Evolutionary conservation across 106 monocot species (phyloP).

Genomic region (Dendrobium chrysotoxum): DNA sequence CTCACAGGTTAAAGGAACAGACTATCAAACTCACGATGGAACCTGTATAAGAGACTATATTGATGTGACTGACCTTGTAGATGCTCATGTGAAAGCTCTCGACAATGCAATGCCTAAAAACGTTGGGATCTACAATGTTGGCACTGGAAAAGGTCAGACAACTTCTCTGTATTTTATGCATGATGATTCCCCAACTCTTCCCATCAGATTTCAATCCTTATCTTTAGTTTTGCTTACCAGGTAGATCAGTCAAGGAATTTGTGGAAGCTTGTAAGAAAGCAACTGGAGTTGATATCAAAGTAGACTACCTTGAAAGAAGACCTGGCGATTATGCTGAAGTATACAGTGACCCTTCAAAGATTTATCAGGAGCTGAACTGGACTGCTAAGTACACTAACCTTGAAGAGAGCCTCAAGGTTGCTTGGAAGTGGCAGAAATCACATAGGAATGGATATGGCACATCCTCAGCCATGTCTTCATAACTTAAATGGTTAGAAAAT

Average conservation of each 20-base stretch:
- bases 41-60: constrained; percentile 37
- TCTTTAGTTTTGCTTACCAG: constrained; percentile 3
- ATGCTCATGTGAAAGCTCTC: constrained; percentile 37
- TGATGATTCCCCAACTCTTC: neutral
- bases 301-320: constrained; percentile 10
- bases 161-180: neutral
- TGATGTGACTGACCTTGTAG: constrained; percentile 34
- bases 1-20: constrained; percentile 31
- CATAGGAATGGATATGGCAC: constrained; percentile 11
- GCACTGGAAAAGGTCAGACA: constrained; percentile 28
- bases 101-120: constrained; percentile 19
- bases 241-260: constrained; percentile 21
- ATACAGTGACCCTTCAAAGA: constrained; percentile 20
- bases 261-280: constrained; percentile 25
- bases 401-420: constrained; percentile 10
- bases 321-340: constrained; percentile 24
- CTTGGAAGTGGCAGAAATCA: constrained; percentile 21
- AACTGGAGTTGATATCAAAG: constrained; percentile 16
- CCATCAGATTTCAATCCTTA: neutral
- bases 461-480: neutral
- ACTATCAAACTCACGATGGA: constrained; percentile 26
- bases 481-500: neutral
- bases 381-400: constrained; percentile 11
- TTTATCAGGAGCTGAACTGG: constrained; percentile 13
- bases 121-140: constrained; percentile 35